These are phyloP conservation scores for Ophiostoma ips DNA, from an alignment of 2,329 filamentous ascomycete species.

Conservation along the genomic window DNA sequence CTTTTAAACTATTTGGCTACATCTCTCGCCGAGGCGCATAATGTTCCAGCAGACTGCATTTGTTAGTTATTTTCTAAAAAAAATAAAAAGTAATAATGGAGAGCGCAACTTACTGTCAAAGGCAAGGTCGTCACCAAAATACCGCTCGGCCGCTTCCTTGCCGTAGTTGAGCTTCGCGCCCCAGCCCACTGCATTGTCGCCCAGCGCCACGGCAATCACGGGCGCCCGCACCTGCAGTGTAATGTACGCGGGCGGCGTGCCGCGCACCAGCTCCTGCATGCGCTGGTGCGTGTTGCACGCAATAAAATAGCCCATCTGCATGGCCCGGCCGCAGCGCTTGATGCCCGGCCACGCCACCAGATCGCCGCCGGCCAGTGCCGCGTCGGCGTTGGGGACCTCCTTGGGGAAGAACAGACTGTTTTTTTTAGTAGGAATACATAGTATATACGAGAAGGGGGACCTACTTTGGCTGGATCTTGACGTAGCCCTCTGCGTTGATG, in stretches of 20 bases:
- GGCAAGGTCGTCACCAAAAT: conserved; percentile 56
- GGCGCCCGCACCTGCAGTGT: conserved; percentile 41
- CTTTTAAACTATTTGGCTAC: no score
- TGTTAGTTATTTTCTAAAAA: neutral
- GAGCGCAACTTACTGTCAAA: conserved; percentile 47
- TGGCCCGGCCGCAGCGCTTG: conserved; percentile 64
- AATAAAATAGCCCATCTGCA: conserved; percentile 55
- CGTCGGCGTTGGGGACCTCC: conserved; percentile 38
- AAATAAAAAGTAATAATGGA: no score
- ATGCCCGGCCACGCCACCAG: conserved; percentile 60
- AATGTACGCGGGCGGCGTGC: conserved; percentile 29
- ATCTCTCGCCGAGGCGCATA: neutral
- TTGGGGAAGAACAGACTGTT: conserved; percentile 39
- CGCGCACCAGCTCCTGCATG: conserved; percentile 32
- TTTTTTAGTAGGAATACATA: neutral
- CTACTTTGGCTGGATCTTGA: conserved; percentile 45
- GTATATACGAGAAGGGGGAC: conserved; percentile 5
- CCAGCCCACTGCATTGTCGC: conserved; percentile 53
- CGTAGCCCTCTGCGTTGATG: conserved; percentile 50
- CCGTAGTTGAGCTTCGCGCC: conserved; percentile 43
- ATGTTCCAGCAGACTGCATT: conserved; percentile 9
- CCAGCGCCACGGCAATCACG: conserved; percentile 59
- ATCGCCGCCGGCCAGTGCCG: conserved; percentile 59
- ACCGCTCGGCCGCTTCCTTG: conserved; percentile 45
- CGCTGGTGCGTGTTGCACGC: conserved; percentile 54